Base-by-base conservation (phyloP, 1,284 basidiomycete genomes). In the Ceratobasidium sp. region DNA sequence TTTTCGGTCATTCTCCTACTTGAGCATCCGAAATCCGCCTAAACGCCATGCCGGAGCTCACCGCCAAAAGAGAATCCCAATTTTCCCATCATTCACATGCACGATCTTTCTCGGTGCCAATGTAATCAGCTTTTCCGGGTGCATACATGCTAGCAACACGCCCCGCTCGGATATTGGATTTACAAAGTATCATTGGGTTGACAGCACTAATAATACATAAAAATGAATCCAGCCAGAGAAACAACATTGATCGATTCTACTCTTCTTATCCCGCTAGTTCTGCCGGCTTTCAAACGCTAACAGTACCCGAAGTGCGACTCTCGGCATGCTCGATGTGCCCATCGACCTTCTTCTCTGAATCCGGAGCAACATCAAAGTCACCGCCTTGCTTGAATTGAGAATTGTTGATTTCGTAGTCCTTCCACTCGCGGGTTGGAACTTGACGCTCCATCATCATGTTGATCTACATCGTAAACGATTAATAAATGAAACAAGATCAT, bases 401-500 rank as follows among this genome's bases (percentile, higher is more conserved):
- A n/a, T 77, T 78, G 21, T 78, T 77, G 48, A 79, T 77, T 55
- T 79, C 77, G 76, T 79, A 81, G 58, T 74, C 62, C 52, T 76
- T 77, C 79, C 79, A 81, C 26, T 78, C 55, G 28, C 79, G 77
- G 28, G 79, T 80, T 41, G 80, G 80, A 18, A 81, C 77, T 23
- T 77, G 58, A 18, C 77, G 77, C 58, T 79, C 77, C 75, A 74
- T 70, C 71, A 75, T 67, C 30, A 73, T 52, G 43, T 71, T 74
- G 60, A 76, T 76, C 67, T 73, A 50, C 41, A 36, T 58, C 18
- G 23, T 6, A 52, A 79, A 76, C 77, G 76, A 71, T 75, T 6
- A 30, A 76, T 41, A 50, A 23, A 48, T 23, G 3, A 30, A 32
- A 55, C 2, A 32, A 5, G n/a, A 8, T 6, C 2, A 32, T 12